Base-by-base conservation (phyloP, 805 yeast genomes). In the Candida pini region DNA sequence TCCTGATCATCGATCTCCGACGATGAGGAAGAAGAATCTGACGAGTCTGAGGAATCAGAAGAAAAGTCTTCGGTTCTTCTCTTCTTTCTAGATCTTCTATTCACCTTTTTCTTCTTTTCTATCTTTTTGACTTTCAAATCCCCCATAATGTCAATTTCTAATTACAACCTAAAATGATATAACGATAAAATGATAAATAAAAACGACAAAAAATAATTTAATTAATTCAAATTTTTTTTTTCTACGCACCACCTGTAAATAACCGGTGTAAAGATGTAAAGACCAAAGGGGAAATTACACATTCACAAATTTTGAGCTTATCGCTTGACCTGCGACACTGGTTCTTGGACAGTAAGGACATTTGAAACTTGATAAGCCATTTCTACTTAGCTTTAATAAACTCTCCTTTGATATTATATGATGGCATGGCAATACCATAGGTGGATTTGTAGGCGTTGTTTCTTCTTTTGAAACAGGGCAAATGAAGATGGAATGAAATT, bases 31-130 rank as follows among this genome's bases (percentile, higher is more conserved):
- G 74, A 70, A 29, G 69, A 59, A 3, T 65, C 60, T 2, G 71
- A 64, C 7, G 71, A 68, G 1, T 77, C 70, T 24, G 64, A 68
- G 2, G 76, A 68, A 28, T 66, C 66, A 13, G 73, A 70, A 0
- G 83, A 78, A 20, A 78, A 74, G 45, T 79, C 87, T 33, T 80
- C 86, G 0, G 90, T 81, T 77, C 89, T 81, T 74, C 88, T 78
- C 75, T 80, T 81, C 71, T 81, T 81, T 51, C 80, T 68, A 43
- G 84, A 72, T 48, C 84, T 68, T 43, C 73, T 66, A 31, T 54
- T 62, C 20, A 48, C 47, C n/a, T 43, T 43, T 13, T 38, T 42
- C 30, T 31, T 30, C 28, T 34, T 37, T 30, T 16, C 28, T n/a
- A n/a, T 15, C 19, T 23, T 31, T n/a, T 24, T 29, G 21, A 30